Base-by-base conservation (phyloP, 2,329 filamentous ascomycete species). In the Ophiognomonia clavigignenti-juglandacearum region DNA sequence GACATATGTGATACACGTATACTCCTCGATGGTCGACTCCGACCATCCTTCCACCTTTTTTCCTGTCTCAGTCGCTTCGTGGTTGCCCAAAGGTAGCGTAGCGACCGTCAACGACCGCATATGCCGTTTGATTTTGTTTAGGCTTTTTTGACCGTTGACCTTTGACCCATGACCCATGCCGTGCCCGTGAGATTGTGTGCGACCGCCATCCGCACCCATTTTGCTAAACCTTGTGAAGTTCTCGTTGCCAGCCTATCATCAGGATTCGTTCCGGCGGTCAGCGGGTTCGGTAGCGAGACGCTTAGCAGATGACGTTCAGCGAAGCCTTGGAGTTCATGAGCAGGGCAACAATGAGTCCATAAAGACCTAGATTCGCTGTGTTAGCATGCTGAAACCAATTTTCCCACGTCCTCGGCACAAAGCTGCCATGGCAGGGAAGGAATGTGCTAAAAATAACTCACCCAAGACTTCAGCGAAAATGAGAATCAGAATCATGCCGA, bases 391-490 rank as follows among this genome's bases (percentile, higher is more conserved):
- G 36, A 38, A 43, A 47, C 32, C 23, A 27, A 75, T 84, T 54
- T 44, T 93, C 90, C 91, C 85, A 96, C 74, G 59, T 96, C 91
- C 92, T 96, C 91, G 59, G 91, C 91, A 79, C 96, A 96, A 92
- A 96, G n/a, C n/a, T n/a, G n/a, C n/a, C n/a, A n/a, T n/a, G n/a
- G n/a, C n/a, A n/a, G n/a, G n/a, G 23, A 11, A 38, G 16, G 13
- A 29, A 11, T 24, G 29, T 16, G 16, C 32, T 35, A 37, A 38
- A 43, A 47, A 35, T 26, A 27, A 75, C 85, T 54, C 48, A 93
- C 90, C 91, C 85, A 96, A 74, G 59, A 96, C 91, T 92, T 96
- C 91, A 59, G 91, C 91, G 80, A 96, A 96, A 92, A 96, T 96
- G 74, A 96, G 88, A 77, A 96, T 96, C 68, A 96, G 72, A 72